Percentiles rank a stretch among this genome's conserved stretches.
Evolutionary conservation across 2,329 filamentous ascomycete species (phyloP).

Genomic region (Claviceps africana): DNA sequence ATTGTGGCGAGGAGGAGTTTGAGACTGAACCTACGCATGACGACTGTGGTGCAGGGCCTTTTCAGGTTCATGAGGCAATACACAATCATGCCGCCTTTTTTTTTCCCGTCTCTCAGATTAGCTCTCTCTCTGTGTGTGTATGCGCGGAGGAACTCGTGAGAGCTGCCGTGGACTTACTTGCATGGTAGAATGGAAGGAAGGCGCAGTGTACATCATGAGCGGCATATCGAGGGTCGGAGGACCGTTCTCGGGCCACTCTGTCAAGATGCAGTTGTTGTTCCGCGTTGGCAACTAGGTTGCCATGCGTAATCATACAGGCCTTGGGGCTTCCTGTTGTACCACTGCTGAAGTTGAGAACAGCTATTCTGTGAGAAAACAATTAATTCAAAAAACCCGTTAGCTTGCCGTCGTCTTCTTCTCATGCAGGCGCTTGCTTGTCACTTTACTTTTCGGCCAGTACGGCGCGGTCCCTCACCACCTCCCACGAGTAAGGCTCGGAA

Average conservation of each 20-base stretch:
- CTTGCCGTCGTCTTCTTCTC: not conserved
- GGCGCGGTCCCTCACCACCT: not conserved
- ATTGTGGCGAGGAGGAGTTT: constrained; percentile 41
- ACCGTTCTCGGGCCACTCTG: not conserved
- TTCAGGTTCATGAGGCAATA: not conserved
- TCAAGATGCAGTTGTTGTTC: not conserved
- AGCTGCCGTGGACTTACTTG: not conserved
- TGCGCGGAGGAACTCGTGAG: too few relatives aligned
- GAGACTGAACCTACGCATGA: not conserved
- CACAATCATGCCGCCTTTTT: not conserved
- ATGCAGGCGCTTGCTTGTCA: too few relatives aligned
- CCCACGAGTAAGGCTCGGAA: not conserved
- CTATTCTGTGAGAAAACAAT: not conserved
- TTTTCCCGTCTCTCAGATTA: not conserved
- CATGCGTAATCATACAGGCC: not conserved
- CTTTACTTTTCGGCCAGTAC: not conserved
- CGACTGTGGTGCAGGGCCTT: not conserved
- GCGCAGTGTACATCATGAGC: not conserved
- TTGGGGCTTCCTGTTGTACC: not conserved
- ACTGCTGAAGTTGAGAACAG: not conserved
- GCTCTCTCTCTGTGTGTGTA: not conserved
- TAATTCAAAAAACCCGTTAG: not conserved
- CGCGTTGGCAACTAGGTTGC: not conserved
- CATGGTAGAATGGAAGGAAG: not conserved
- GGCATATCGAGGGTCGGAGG: not conserved